A percentile compares a stretch with the other conserved stretches of the same genome.
Evolutionary conservation across 1,284 basidiomycete genomes (phyloP).

Genomic region (Bjerkandera adusta): DNA sequence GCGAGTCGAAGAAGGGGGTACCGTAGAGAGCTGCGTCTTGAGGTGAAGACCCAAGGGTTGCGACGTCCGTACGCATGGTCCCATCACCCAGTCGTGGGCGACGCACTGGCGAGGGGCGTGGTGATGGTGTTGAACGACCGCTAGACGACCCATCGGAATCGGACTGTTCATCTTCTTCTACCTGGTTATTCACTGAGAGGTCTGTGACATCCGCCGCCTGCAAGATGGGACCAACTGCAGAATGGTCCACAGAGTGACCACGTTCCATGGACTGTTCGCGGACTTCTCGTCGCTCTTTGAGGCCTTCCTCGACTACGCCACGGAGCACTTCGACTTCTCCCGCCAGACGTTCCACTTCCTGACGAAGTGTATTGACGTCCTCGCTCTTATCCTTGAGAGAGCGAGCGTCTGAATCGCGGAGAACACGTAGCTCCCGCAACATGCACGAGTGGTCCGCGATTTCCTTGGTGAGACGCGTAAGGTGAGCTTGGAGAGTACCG

Average conservation of each 20-base stretch:
- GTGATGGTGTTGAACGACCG: constrained; percentile 18
- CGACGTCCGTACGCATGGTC: constrained; percentile 48
- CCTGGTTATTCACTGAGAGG: too few relatives aligned
- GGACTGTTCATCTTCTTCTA: constrained; percentile 15
- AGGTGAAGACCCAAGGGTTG: constrained; percentile 31
- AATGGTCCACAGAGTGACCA: constrained; percentile 2
- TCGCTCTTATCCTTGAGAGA: constrained; percentile 57
- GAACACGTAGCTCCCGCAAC: constrained; percentile 59
- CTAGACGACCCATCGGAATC: constrained; percentile 19
- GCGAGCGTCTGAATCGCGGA: constrained; percentile 62
- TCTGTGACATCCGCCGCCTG: neutral
- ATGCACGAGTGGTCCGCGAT: constrained; percentile 70
- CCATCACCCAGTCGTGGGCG: constrained; percentile 19
- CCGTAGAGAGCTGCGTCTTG: constrained; percentile 13
- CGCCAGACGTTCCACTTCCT: constrained; percentile 73
- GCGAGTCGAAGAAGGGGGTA: constrained; percentile 41
- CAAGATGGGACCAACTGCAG: neutral
- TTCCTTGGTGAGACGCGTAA: constrained; percentile 75
- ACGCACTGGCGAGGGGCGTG: constrained; percentile 25
- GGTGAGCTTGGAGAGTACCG: constrained; percentile 64
- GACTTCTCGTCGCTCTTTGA: constrained; percentile 60
- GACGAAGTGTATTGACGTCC: constrained; percentile 59
- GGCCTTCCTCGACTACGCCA: constrained; percentile 79
- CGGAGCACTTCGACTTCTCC: constrained; percentile 82
- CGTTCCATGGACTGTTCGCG: constrained; percentile 28